Base-by-base conservation (phyloP, 768 basidiomycete genomes). In the Kwoniella europaea region DNA sequence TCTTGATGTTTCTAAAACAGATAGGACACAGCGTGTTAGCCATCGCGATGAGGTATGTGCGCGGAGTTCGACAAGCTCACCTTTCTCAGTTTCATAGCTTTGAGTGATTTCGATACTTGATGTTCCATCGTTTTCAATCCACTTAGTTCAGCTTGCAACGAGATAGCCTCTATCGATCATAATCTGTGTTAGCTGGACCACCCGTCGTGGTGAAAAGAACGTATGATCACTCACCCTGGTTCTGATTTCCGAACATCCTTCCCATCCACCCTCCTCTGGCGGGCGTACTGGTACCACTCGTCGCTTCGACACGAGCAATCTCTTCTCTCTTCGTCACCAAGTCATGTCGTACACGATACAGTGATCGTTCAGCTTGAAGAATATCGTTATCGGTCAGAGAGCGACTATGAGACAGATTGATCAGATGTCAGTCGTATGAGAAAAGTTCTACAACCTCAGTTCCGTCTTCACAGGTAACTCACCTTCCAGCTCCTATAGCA, bases 261-360 rank as follows among this genome's bases (percentile, higher is more conserved):
- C 78, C 75, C 76, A 82, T 74, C 81, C 81, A 82, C 9, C 71
- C 69, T 24, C 61, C 46, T 58, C 68, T 53, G 7, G 68, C 52
- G 20, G 69, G 60, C n/a, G 65, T 66, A 50, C 59, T 63, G 10
- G 65, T 57, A 20, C 63, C 55, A 13, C 54, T 56, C 16, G 67
- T 20, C 10, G 57, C 61, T 6, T 42, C 58, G 52, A 68, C 53
- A 63, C 65, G 58, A 41, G 65, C 67, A 35, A 78, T 42, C 42
- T 79, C 76, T 7, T 77, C 79, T 29, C 74, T 71, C 65, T 79
- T 80, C 1, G 72, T 72, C 3, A 74, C 73, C 22, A 79, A 61
- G 42, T 83, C 82, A 20, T 82, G 79, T 20, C 82, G 63, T 22
- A 82, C 75, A 2, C 81, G 73, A 52, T 79, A 81, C 20, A 83